Conservation (phyloP, 306 rosid species). For the Vigna nakashimae region DNA sequence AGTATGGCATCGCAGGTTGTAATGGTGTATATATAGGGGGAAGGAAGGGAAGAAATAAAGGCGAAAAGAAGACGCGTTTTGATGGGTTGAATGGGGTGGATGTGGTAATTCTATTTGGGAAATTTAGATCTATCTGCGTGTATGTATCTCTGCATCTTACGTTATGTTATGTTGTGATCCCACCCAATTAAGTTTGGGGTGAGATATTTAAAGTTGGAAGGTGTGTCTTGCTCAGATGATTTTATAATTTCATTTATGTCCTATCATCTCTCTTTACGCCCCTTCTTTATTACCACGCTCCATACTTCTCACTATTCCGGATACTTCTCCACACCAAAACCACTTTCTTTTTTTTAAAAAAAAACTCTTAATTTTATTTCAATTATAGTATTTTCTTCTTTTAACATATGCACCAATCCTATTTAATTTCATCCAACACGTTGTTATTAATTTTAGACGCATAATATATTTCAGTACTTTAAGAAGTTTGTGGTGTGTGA, state of each 20-base stretch:
- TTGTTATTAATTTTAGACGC: too few species aligned
- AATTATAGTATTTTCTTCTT: too few species aligned
- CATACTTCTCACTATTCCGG: not conserved
- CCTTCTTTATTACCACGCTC: constrained; percentile 13
- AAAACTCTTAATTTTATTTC: too few species aligned
- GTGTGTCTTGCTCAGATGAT: constrained; percentile 37
- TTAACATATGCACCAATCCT: too few species aligned
- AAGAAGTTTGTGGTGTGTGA: too few species aligned
- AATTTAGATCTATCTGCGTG: not conserved
- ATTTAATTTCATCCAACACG: too few species aligned
- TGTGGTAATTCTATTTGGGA: constrained; percentile 21
- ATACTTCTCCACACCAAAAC: not conserved
- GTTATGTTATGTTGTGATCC: not conserved
- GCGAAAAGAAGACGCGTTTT: constrained; percentile 63
- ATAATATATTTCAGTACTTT: too few species aligned
- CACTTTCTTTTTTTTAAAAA: not conserved
- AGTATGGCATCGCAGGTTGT: not conserved
- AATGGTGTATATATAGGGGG: constrained; percentile 39
- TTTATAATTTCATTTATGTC: constrained; percentile 38
- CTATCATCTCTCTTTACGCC: constrained; percentile 25
- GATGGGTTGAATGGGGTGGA: constrained; percentile 44
- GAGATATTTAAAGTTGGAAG: constrained; percentile 33
- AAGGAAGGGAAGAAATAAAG: not conserved
- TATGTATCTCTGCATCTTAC: too few species aligned
- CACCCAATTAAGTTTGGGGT: constrained; percentile 18